Conservation (phyloP, 2,329 filamentous ascomycete genomes). For the Colletotrichum sp. region DNA sequence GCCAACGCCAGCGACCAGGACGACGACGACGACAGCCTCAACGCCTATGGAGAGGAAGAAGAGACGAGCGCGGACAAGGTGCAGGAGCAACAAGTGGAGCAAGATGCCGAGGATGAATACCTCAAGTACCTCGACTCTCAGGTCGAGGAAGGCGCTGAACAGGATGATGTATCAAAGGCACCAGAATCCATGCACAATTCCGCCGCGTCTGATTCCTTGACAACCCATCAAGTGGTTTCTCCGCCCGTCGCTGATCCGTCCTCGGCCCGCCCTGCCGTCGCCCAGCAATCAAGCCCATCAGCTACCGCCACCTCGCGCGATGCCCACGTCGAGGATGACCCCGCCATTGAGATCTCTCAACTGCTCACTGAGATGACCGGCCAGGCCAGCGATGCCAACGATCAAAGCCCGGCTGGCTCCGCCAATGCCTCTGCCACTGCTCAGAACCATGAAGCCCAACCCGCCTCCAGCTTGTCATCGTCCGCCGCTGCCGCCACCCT, state of each 20-base stretch:
- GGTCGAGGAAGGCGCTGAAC: conserved; percentile 35
- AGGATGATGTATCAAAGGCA: conserved; percentile 48
- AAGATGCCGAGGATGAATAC: conserved; percentile 50
- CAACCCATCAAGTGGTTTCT: conserved; percentile 18
- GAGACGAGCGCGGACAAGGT: conserved; percentile 31
- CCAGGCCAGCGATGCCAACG: conserved; percentile 30
- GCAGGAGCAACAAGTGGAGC: conserved; percentile 29
- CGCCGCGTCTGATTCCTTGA: conserved; percentile 43
- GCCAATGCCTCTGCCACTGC: background rate
- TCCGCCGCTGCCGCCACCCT: conserved; percentile 45
- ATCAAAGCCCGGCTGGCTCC: background rate
- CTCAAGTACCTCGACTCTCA: conserved; percentile 56
- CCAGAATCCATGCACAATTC: conserved; percentile 48
- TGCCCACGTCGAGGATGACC: conserved; percentile 30
- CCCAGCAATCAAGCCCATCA: conserved; percentile 4
- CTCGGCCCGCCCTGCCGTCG: conserved; percentile 27
- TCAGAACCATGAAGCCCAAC: conserved; percentile 11
- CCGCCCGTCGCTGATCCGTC: conserved; percentile 34
- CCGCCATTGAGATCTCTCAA: conserved; percentile 42
- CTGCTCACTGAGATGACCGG: conserved; percentile 47
- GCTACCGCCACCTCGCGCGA: conserved; percentile 29
- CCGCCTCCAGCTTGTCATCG: conserved; percentile 30
- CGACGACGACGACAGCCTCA: conserved; percentile 47
- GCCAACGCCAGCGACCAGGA: conserved; percentile 30
- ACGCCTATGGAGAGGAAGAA: conserved; percentile 46